Percentiles rank a stretch among this genome's conserved stretches.
Evolutionary conservation across 1,284 basidiomycete species (phyloP).

Genomic region (Inonotus obliquus): DNA sequence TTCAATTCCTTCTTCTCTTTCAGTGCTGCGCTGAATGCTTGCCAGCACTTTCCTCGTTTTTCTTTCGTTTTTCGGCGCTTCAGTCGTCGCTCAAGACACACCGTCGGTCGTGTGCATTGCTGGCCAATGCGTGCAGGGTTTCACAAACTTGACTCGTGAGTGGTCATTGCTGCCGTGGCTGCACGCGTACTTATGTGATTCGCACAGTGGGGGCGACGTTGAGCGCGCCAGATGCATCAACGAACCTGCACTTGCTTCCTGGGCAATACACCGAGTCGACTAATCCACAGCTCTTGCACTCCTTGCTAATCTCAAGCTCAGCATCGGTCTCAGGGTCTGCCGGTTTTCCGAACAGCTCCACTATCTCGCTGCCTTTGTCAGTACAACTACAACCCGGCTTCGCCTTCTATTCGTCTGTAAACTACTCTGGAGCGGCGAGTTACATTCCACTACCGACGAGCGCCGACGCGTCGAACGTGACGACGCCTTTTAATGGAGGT

Average conservation of each 20-base stretch:
- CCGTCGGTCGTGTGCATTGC: conserved; percentile 67
- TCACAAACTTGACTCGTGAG: conserved; percentile 65
- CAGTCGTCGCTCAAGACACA: conserved; percentile 37
- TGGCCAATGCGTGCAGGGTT: conserved; percentile 75
- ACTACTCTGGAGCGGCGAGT: conserved; percentile 58
- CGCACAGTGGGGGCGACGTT: conserved; percentile 59
- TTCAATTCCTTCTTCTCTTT: conserved; percentile 27
- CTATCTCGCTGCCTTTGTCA: conserved; percentile 54
- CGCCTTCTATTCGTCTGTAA: conserved; percentile 49
- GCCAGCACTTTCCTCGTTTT: conserved; percentile 40
- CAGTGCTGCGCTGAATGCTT: conserved; percentile 36
- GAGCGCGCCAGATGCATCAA: conserved; percentile 46
- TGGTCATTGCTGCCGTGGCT: conserved; percentile 16
- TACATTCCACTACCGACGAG: conserved; percentile 53
- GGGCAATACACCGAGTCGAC: conserved; percentile 68
- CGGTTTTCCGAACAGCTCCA: conserved; percentile 52
- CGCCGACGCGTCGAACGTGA: conserved; percentile 39
- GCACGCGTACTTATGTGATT: neutral
- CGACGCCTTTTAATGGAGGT: conserved; percentile 46
- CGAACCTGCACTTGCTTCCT: conserved; percentile 59
- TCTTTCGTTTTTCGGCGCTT: conserved; percentile 39
- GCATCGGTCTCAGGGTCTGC: conserved; percentile 51
- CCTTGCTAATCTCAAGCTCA: conserved; percentile 57
- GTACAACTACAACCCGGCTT: conserved; percentile 62
- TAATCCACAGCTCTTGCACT: conserved; percentile 64